Conservation (phyloP, 352 stramenopile genomes). For the Phytophthora sansomeana region DNA sequence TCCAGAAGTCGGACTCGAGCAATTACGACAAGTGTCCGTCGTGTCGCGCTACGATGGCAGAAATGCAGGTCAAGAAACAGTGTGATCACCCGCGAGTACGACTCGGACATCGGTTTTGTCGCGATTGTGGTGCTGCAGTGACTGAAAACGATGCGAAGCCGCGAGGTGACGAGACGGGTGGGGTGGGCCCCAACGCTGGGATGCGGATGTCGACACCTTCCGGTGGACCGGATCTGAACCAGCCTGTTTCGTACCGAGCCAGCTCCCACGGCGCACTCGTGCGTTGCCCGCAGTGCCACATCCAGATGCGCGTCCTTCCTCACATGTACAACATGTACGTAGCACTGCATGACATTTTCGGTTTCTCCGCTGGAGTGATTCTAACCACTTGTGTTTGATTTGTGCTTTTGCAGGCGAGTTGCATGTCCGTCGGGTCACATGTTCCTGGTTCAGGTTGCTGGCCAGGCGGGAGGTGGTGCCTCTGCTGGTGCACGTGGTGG, state of each 20-base stretch:
- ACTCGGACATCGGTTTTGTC: slow-evolving; percentile 78
- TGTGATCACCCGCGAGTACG: slow-evolving; percentile 88
- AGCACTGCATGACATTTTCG: neutral
- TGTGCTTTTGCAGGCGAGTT: slow-evolving; percentile 56
- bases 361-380: neutral
- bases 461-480: slow-evolving; percentile 36
- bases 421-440: slow-evolving; percentile 86
- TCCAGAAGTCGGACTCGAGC: slow-evolving; percentile 77
- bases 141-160: slow-evolving; percentile 76
- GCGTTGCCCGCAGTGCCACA: slow-evolving; percentile 85
- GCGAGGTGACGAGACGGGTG: slow-evolving; percentile 48
- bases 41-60: slow-evolving; percentile 74
- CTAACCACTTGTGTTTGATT: slow-evolving; percentile 15
- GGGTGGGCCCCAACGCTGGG: neutral
- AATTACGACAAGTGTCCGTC: slow-evolving; percentile 90
- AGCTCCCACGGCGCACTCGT: slow-evolving; percentile 87
- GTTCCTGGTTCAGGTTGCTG: slow-evolving; percentile 86
- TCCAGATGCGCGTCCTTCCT: slow-evolving; percentile 88
- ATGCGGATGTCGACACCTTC: slow-evolving; percentile 39
- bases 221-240: slow-evolving; percentile 32
- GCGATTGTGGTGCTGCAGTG: slow-evolving; percentile 72
- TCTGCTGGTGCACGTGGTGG: slow-evolving; percentile 22
- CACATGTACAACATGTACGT: slow-evolving; percentile 93
- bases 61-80: slow-evolving; percentile 87
- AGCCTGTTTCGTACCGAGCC: slow-evolving; percentile 77